Conservation (phyloP, 1,139 yeast species). For the Suhomyces anneliseae region DNA sequence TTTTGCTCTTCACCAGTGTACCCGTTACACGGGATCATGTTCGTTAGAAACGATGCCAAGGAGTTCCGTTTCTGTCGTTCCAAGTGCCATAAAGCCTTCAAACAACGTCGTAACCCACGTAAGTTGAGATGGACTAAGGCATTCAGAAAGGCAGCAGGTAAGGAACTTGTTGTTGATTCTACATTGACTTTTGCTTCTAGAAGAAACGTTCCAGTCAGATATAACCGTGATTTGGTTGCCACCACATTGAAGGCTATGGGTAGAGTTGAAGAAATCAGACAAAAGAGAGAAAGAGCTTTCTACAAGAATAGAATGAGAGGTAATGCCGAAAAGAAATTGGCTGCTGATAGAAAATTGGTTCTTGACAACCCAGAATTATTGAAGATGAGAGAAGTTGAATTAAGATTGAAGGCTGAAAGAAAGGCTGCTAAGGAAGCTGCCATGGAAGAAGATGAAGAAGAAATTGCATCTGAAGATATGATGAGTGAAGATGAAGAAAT, state of each 20-base stretch:
- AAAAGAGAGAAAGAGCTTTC: constrained; percentile 96
- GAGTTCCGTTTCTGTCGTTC: constrained; percentile 97
- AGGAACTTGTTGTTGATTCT: constrained; percentile 96
- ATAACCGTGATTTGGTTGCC: constrained; percentile 93
- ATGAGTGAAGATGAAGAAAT: constrained; percentile 38
- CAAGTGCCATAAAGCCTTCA: constrained; percentile 95
- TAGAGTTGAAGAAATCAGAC: constrained; percentile 93
- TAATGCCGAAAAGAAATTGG: constrained; percentile 83
- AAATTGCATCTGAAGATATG: constrained; percentile 38
- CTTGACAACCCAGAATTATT: constrained; percentile 86
- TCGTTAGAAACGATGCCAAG: constrained; percentile 96
- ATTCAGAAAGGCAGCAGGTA: constrained; percentile 98
- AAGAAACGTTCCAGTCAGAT: constrained; percentile 96
- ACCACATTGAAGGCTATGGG: constrained; percentile 95
- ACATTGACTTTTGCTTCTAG: constrained; percentile 95
- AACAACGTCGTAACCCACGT: constrained; percentile 98
- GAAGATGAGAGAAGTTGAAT: constrained; percentile 89
- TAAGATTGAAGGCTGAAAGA: constrained; percentile 77
- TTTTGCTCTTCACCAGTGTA: constrained; percentile 97
- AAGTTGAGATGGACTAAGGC: constrained; percentile 98
- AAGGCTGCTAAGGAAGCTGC: constrained; percentile 58
- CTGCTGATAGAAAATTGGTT: constrained; percentile 83
- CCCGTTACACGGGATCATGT: constrained; percentile 97
- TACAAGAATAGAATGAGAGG: constrained; percentile 99
- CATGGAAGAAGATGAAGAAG: constrained; percentile 48